Conservation (phyloP, 2,329 filamentous ascomycete genomes). For the Lizonia empirigonia region DNA sequence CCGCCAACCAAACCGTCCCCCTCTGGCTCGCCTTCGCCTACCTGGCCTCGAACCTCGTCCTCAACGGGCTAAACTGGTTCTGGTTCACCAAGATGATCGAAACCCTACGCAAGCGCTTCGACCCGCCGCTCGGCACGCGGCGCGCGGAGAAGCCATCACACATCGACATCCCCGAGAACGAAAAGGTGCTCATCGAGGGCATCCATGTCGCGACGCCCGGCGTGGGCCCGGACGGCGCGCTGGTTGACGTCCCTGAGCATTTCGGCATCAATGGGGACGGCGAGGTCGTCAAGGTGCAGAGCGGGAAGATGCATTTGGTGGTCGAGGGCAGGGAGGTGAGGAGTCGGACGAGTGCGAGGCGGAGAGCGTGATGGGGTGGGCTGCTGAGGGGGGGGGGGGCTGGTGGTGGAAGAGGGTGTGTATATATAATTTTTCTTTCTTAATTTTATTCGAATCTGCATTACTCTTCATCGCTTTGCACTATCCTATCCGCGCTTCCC, state of each 20-base stretch:
- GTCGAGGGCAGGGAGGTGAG: conserved; percentile 36
- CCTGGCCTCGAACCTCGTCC: conserved; percentile 69
- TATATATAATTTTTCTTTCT: no score
- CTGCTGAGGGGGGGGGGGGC: no score
- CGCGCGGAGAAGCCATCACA: conserved; percentile 24
- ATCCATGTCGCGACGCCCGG: conserved; percentile 40
- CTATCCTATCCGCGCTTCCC: no score
- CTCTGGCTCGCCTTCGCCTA: conserved; percentile 73
- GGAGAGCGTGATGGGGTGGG: conserved; percentile 23
- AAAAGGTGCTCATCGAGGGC: conserved; percentile 43
- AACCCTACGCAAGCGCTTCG: conserved; percentile 77
- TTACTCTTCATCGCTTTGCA: no score
- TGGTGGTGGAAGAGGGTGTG: no score
- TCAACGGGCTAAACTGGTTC: conserved; percentile 79
- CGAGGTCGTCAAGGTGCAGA: conserved; percentile 29
- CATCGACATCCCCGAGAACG: conserved; percentile 27
- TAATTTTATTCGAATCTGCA: no score
- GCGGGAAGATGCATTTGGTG: conserved; percentile 33
- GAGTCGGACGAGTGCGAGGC: conserved; percentile 26
- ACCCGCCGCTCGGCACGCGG: conserved; percentile 59
- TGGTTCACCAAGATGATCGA: conserved; percentile 90
- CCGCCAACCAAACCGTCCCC: conserved; percentile 57
- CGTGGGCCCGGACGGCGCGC: conserved; percentile 16
- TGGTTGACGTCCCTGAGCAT: conserved; percentile 27
- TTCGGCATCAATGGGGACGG: conserved; percentile 23